Base-by-base conservation (phyloP, 192 early-diverging fungal species). In the Umbelopsis ramanniana region DNA sequence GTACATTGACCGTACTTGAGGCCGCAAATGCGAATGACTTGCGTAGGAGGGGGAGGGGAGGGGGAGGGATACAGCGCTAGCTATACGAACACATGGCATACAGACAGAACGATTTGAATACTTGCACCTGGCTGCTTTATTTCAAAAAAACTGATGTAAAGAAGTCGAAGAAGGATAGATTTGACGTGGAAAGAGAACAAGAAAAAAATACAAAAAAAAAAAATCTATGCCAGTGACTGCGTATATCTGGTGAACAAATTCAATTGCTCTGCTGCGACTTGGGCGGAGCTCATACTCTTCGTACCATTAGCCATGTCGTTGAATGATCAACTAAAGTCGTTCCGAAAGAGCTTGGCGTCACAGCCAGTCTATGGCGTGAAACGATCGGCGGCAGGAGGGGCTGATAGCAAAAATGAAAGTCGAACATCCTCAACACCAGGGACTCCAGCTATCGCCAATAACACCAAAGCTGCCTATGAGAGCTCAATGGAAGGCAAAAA, bases 361-460 rank as follows among this genome's bases (percentile, higher is more conserved):
- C 74, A 79, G 47, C 69, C 77, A 22, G 68, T 70, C 19, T 50
- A 74, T 69, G 73, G 66, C 10, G 77, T 74, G 8, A 79, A 79
- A 37, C 22, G 77, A 45, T 60, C 67, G 17, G 77, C 69, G 17
- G 52, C 24, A 21, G 29, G 21, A 10, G 35, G 60, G 9, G 22
- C 10, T 12, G 37, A 43, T 2, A 37, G 35, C 43, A 45, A 54
- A 22, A 46, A 55, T 48, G 69, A 47, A 19, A 63, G 57, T n/a
- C 57, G 57, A 37, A 26, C 57, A 38, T 33, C 57, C 10, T 63
- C 57, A 35, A 63, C 57, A 15, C 57, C 33, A 38, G 29, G 21
- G 5, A 29, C 22, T 35, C 45, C 26, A 60, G 67, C 5, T 21
- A 66, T 71, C 47, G 22, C 69, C 9, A 69, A 69, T 24, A 79